phyloP scores from a whole-genome alignment of 1,139 yeast genomes.

The Zhuliangozyma parablackwelliae region DNA sequence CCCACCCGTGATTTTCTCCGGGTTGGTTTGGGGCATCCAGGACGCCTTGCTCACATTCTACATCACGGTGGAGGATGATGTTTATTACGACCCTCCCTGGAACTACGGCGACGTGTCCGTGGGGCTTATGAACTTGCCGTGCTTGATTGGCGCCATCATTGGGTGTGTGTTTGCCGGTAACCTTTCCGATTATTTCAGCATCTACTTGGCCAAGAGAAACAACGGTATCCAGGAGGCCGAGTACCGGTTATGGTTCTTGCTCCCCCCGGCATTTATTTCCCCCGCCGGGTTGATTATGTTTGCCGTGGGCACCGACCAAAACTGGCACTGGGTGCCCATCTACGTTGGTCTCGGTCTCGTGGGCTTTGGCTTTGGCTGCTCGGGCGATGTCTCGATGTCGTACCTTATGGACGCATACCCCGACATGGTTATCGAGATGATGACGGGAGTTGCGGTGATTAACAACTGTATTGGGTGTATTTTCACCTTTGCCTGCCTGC shows the following conservation, averaged over 20 bases:
- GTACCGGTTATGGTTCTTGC: slow-evolving; percentile 65
- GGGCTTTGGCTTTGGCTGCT: slow-evolving; percentile 69
- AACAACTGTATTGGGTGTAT: slow-evolving; percentile 73
- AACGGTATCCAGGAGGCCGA: slow-evolving; percentile 77
- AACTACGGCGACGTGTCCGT: slow-evolving; percentile 66
- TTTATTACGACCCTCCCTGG: slow-evolving; percentile 67
- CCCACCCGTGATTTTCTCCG: slow-evolving; percentile 76
- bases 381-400: slow-evolving; percentile 69
- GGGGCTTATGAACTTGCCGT: slow-evolving; percentile 65
- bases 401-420: slow-evolving; percentile 72
- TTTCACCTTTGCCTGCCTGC: slow-evolving; percentile 72
- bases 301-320: slow-evolving; percentile 67
- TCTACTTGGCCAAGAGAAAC: slow-evolving; percentile 66
- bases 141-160: slow-evolving; percentile 71
- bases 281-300: slow-evolving; percentile 74
- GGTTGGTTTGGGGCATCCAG: slow-evolving; percentile 79
- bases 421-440: slow-evolving; percentile 71
- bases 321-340: slow-evolving; percentile 57
- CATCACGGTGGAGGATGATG: slow-evolving; percentile 74
- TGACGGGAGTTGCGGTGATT: slow-evolving; percentile 80
- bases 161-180: slow-evolving; percentile 79
- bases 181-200: slow-evolving; percentile 67
- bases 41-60: slow-evolving; percentile 78
- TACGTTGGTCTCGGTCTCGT: slow-evolving; percentile 63
- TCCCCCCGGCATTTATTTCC: slow-evolving; percentile 61